phyloP scores from a whole-genome alignment of 345 rosid genomes.

The Euphorbia lathyris region DNA sequence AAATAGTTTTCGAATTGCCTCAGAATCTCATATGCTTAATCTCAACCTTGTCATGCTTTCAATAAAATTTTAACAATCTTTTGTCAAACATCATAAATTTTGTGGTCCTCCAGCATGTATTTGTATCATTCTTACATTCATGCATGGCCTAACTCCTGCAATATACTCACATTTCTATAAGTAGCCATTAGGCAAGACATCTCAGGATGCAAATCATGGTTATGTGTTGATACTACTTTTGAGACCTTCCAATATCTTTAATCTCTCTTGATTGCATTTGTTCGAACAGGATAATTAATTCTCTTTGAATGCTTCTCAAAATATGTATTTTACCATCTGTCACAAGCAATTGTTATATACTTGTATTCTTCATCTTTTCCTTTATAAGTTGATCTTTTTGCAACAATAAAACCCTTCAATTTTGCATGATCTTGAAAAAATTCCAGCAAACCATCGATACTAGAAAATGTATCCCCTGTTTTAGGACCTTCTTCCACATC shows the following conservation, averaged over 20 bases:
- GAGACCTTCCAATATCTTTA: background rate
- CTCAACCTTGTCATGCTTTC: background rate
- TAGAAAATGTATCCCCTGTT: background rate
- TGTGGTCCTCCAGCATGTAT: background rate
- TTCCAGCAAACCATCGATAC: background rate
- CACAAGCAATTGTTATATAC: background rate
- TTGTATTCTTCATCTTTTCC: background rate
- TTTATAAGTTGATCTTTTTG: background rate
- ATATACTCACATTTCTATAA: background rate
- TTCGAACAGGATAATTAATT: background rate
- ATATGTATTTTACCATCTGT: background rate
- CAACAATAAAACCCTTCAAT: background rate
- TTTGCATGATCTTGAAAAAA: background rate
- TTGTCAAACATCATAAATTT: background rate
- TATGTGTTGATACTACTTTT: background rate
- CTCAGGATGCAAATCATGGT: background rate
- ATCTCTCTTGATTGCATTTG: background rate
- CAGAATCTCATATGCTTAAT: background rate
- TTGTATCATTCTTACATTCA: background rate
- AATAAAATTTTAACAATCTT: background rate
- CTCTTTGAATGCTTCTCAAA: background rate
- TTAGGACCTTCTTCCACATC: background rate
- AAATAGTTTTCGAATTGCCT: background rate
- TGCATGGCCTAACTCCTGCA: background rate
- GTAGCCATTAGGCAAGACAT: background rate